Evolutionary conservation across 352 stramenopile species (phyloP).

Genomic region (Globisporangium perplexum): DNA sequence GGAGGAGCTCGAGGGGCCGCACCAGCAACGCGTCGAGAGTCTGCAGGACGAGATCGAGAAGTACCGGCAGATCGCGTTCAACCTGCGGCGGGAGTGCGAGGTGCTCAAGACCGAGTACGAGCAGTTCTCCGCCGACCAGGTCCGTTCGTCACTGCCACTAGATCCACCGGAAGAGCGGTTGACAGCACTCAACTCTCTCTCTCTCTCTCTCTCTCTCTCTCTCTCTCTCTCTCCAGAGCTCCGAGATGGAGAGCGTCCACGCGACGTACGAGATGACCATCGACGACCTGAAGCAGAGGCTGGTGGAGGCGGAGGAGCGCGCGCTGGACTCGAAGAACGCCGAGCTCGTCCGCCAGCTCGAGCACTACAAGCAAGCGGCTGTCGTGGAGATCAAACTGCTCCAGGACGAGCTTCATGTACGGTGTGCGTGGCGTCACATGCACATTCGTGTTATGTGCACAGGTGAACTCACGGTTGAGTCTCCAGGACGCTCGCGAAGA

Average conservation of each 20-base stretch:
- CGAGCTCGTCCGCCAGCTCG: conserved; percentile 42
- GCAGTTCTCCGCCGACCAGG: conserved; percentile 72
- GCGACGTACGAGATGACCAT: conserved; percentile 59
- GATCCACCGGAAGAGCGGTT: neutral
- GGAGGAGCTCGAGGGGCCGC: conserved; percentile 70
- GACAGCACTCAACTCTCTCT: neutral
- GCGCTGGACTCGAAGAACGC: conserved; percentile 25
- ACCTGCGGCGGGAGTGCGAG: conserved; percentile 68
- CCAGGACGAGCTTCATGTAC: conserved; percentile 53
- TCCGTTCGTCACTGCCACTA: neutral
- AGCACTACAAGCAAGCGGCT: conserved; percentile 47
- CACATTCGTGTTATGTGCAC: neutral
- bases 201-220: conserved; percentile 2
- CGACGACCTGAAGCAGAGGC: conserved; percentile 45
- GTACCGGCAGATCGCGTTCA: conserved; percentile 57
- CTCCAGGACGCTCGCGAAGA: conserved; percentile 51
- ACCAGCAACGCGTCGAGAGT: conserved; percentile 54
- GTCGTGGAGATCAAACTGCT: conserved; percentile 59
- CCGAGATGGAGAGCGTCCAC: conserved; percentile 68
- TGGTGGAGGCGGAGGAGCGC: conserved; percentile 38
- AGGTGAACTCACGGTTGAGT: neutral
- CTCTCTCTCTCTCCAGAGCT: conserved; percentile 38
- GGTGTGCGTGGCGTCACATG: neutral
- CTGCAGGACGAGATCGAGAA: conserved; percentile 73
- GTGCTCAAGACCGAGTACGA: conserved; percentile 84